Conservation (phyloP, 371 early-diverging fungal species). For the Rhizopus arrhizus region DNA sequence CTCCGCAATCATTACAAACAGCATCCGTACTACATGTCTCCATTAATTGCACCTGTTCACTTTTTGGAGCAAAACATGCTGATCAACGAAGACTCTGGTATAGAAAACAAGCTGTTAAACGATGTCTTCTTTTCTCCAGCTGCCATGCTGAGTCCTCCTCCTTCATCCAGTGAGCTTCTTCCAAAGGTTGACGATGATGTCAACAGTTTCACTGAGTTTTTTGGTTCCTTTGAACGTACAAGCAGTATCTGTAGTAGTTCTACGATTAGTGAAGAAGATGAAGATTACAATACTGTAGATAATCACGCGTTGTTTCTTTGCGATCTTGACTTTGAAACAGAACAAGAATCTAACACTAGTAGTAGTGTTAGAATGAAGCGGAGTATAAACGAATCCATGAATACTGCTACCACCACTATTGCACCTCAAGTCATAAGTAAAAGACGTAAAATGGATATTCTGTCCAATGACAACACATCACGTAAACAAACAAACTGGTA, state of each 20-base stretch:
- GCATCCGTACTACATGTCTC: conserved; percentile 5
- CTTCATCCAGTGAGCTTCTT: not conserved
- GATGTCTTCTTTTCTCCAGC: conserved; percentile 27
- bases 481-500: not conserved
- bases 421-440: not conserved
- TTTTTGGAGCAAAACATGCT: not conserved
- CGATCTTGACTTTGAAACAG: not conserved
- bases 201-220: not conserved
- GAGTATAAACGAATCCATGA: conserved; percentile 8
- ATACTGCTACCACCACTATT: not conserved
- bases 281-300: not conserved
- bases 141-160: not conserved
- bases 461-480: not conserved
- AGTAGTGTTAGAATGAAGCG: not conserved
- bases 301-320: not conserved
- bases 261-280: not conserved
- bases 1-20: conserved; percentile 4
- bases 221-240: not conserved
- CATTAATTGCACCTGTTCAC: not conserved
- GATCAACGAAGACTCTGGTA: not conserved
- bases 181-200: not conserved
- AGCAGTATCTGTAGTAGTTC: not conserved
- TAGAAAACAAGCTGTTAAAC: conserved; percentile 16
- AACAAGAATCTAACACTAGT: not conserved
- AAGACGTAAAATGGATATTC: not conserved